Conservation (phyloP, 805 yeast genomes). For the Starmerella powellii region DNA sequence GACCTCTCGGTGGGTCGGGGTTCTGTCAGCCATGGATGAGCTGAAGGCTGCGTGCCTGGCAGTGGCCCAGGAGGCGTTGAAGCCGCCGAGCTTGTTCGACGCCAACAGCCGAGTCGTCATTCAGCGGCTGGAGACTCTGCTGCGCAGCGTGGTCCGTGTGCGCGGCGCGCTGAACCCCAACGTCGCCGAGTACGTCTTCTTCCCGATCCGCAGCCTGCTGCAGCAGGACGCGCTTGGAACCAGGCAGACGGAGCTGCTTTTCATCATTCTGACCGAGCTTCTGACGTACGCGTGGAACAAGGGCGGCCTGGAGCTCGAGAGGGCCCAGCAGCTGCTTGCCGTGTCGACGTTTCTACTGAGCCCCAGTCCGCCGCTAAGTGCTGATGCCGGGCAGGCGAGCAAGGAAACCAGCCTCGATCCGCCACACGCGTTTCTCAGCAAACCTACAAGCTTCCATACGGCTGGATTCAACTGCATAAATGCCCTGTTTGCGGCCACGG, state of each 20-base stretch:
- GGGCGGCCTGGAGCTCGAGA: slow-evolving; percentile 12
- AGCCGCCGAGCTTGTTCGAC: slow-evolving; percentile 14
- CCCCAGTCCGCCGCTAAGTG: slow-evolving; percentile 14
- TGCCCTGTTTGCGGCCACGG: slow-evolving; percentile 20
- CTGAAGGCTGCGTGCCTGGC: slow-evolving; percentile 14
- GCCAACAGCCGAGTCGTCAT: neutral
- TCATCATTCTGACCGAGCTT: slow-evolving; percentile 37
- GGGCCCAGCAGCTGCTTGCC: slow-evolving; percentile 23
- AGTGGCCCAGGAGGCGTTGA: slow-evolving; percentile 18
- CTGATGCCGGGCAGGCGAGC: neutral
- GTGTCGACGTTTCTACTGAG: slow-evolving; percentile 23
- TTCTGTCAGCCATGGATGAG: slow-evolving; percentile 10
- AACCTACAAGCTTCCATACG: slow-evolving; percentile 18
- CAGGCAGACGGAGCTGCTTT: slow-evolving; percentile 35
- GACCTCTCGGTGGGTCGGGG: neutral
- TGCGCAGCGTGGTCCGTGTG: neutral
- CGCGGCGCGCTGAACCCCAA: neutral
- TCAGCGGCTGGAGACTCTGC: slow-evolving; percentile 2
- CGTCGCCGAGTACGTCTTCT: slow-evolving; percentile 50
- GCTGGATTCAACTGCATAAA: slow-evolving; percentile 25
- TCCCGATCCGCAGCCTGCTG: slow-evolving; percentile 46
- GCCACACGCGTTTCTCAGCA: slow-evolving; percentile 11
- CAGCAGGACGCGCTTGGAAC: slow-evolving; percentile 38
- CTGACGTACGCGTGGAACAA: slow-evolving; percentile 24
- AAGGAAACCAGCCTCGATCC: slow-evolving; percentile 1